Percentiles rank a stretch among this genome's conserved stretches.
These are phyloP conservation scores for Myriosclerotinia duriaeana DNA, from an alignment of 2,329 filamentous ascomycete genomes.

Conservation along the genomic window DNA sequence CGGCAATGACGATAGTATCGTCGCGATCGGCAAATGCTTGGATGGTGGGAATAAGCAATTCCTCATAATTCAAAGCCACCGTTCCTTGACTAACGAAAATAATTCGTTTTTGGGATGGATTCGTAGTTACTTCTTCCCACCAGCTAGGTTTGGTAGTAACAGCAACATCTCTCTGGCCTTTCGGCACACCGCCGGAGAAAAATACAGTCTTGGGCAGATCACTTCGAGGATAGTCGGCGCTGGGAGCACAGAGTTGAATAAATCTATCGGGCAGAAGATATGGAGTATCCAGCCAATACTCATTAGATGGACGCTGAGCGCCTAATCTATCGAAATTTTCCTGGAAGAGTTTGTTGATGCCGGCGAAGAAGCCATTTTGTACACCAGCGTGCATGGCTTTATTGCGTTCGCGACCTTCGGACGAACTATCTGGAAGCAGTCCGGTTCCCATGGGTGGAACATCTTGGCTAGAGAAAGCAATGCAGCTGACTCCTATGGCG, in stretches of 20 bases:
- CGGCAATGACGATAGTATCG: constrained; percentile 41
- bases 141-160: constrained; percentile 42
- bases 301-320: constrained; percentile 17
- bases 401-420: constrained; percentile 44
- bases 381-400: constrained; percentile 29
- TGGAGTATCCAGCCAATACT: constrained; percentile 34
- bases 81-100: constrained; percentile 43
- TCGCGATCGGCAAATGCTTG: constrained; percentile 38
- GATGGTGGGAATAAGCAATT: constrained; percentile 43
- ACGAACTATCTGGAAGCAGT: constrained; percentile 42
- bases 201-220: neutral
- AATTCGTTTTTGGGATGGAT: constrained; percentile 41
- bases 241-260: constrained; percentile 2
- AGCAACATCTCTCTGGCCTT: neutral
- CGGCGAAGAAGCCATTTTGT: constrained; percentile 14
- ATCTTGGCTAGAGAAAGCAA: constrained; percentile 43
- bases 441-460: constrained; percentile 44
- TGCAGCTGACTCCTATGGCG: constrained; percentile 44
- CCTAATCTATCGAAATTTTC: constrained; percentile 36
- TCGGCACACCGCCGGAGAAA: neutral
- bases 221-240: constrained; percentile 1
- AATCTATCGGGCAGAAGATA: constrained; percentile 8
- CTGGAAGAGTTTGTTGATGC: neutral
- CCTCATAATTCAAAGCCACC: constrained; percentile 35
- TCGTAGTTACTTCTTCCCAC: constrained; percentile 46